These are phyloP conservation scores for Aphanoascus verrucosus DNA, from an alignment of 2,329 filamentous ascomycete genomes.

Conservation along the genomic window DNA sequence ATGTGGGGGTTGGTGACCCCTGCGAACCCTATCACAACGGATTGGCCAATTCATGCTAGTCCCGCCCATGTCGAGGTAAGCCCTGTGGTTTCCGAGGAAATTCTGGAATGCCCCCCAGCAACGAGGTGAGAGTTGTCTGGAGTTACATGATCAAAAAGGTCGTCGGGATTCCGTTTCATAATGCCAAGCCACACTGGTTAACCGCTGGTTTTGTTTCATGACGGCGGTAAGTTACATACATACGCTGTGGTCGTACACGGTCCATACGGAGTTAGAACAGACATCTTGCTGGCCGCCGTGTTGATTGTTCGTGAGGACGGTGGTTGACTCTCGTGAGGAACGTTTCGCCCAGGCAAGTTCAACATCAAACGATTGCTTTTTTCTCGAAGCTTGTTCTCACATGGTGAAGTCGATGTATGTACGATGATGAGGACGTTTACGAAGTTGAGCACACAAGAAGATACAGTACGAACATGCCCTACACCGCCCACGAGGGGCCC, in stretches of 20 bases:
- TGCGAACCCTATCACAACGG: too few relatives aligned
- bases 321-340: neutral
- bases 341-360: neutral
- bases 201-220: neutral
- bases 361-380: neutral
- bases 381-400: neutral
- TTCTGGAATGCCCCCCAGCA: slow-evolving; percentile 6
- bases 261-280: too few relatives aligned
- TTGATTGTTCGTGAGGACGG: too few relatives aligned
- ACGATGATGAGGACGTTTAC: too few relatives aligned
- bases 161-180: neutral
- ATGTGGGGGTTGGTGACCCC: too few relatives aligned
- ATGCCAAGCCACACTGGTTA: neutral
- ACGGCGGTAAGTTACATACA: slow-evolving; percentile 1
- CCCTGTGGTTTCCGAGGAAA: slow-evolving; percentile 8
- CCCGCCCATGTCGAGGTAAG: slow-evolving; percentile 2
- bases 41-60: neutral
- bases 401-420: neutral
- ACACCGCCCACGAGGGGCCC: slow-evolving; percentile 7
- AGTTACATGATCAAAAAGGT: neutral
- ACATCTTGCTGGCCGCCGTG: too few relatives aligned
- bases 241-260: neutral
- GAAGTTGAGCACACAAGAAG: neutral
- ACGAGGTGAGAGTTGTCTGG: neutral
- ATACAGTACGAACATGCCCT: neutral